phyloP scores from a whole-genome alignment of 2,329 filamentous ascomycete genomes.

The Myotisia sp. region DNA sequence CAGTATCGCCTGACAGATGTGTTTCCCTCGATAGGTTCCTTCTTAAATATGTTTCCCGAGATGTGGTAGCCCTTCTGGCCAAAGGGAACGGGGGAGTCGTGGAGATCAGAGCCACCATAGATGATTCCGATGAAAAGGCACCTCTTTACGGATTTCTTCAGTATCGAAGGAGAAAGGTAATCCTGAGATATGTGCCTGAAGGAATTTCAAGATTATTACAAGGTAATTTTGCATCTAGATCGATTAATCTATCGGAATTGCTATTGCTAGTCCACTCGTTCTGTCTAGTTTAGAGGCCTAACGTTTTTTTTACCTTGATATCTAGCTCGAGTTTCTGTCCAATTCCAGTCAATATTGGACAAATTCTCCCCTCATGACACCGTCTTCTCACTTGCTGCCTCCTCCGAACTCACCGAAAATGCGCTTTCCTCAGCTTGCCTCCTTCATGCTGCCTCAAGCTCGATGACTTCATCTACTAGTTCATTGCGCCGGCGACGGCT shows the following conservation, averaged over 20 bases:
- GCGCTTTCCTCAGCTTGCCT: slow-evolving; percentile 79
- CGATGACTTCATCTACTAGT: slow-evolving; percentile 70
- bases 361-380: slow-evolving; percentile 64
- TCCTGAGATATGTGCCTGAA: slow-evolving; percentile 86
- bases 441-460: slow-evolving; percentile 73
- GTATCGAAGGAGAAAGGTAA: slow-evolving; percentile 75
- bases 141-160: slow-evolving; percentile 85
- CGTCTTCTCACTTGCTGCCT: slow-evolving; percentile 57
- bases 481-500: slow-evolving; percentile 63
- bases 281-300: neutral
- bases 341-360: slow-evolving; percentile 48
- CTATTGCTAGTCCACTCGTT: neutral
- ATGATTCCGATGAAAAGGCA: slow-evolving; percentile 65
- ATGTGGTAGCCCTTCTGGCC: slow-evolving; percentile 67
- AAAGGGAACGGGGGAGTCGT: slow-evolving; percentile 68
- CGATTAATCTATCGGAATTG: slow-evolving; percentile 8
- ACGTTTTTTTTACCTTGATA: slow-evolving; percentile 3
- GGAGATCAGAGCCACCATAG: slow-evolving; percentile 66
- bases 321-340: slow-evolving; percentile 64
- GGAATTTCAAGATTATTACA: slow-evolving; percentile 80
- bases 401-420: slow-evolving; percentile 73
- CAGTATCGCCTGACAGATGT: no score
- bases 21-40: slow-evolving; percentile 61
- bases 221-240: no score
- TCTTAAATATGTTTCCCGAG: slow-evolving; percentile 76